Evolutionary conservation across 2,329 filamentous ascomycete genomes (phyloP).

Genomic region (Trichoderma lentiforme): DNA sequence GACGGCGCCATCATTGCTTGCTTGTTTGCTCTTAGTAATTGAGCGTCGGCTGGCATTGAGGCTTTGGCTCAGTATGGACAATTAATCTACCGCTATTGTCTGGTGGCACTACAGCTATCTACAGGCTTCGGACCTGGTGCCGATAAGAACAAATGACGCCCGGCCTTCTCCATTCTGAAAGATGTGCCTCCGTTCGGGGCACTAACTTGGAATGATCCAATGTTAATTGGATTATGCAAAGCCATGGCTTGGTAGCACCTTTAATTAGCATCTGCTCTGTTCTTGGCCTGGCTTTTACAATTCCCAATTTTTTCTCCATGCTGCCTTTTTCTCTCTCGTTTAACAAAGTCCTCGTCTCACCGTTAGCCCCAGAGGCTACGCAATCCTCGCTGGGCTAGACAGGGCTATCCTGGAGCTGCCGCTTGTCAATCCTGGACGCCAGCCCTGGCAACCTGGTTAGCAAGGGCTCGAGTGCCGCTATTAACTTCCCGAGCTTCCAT

Average conservation of each 20-base stretch:
- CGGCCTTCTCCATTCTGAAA: not conserved
- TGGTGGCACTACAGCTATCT: not conserved
- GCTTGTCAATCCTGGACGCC: slow-evolving; percentile 14
- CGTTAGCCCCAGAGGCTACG: slow-evolving; percentile 8
- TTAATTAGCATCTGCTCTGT: not conserved
- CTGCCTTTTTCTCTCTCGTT: slow-evolving; percentile 1
- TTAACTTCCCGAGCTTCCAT: slow-evolving; percentile 16
- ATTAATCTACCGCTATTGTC: not conserved
- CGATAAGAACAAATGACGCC: not conserved
- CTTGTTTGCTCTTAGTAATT: not conserved
- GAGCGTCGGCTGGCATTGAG: not conserved
- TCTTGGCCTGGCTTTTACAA: not conserved
- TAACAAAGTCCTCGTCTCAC: not conserved
- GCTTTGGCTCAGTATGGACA: not conserved
- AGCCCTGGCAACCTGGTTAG: not conserved
- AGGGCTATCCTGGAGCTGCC: slow-evolving; percentile 14
- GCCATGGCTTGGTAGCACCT: not conserved
- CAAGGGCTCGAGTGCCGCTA: slow-evolving; percentile 12
- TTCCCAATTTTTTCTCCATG: not conserved
- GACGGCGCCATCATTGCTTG: not conserved
- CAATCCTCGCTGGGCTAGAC: not conserved
- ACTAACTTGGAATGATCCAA: slow-evolving; percentile 3
- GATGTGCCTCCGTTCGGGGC: not conserved
- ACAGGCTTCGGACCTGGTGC: not conserved
- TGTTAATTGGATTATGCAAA: slow-evolving; percentile 1